A percentile compares a stretch with the other conserved stretches of the same genome.
phyloP scores from a whole-genome alignment of 192 early-diverging fungal species.

The Gryganskiella cystojenkinii region DNA sequence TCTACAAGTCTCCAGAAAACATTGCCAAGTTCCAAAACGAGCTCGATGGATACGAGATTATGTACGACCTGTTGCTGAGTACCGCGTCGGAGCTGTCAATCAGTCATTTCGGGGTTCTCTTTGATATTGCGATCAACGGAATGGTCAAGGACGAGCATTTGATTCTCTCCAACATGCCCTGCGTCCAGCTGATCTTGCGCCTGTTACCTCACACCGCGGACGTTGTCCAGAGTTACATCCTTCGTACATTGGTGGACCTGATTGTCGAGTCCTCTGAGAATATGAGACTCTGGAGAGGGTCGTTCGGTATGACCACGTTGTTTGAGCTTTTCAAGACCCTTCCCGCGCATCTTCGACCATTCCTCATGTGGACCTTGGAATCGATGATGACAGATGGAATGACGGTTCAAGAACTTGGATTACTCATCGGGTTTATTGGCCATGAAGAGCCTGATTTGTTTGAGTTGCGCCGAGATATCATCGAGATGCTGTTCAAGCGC shows the following conservation, averaged over 20 bases:
- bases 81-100: conserved; percentile 31
- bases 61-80: conserved; percentile 34
- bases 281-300: conserved; percentile 41
- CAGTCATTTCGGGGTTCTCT: conserved; percentile 52
- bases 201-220: conserved; percentile 34
- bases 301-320: conserved; percentile 42
- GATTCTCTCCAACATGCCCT: conserved; percentile 44
- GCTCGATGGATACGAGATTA: conserved; percentile 46
- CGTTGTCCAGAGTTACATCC: conserved; percentile 47
- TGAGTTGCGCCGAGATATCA: conserved; percentile 49
- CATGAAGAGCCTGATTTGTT: conserved; percentile 37
- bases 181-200: conserved; percentile 45
- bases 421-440: conserved; percentile 47
- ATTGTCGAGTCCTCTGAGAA: conserved; percentile 53
- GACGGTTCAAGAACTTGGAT: conserved; percentile 48
- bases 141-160: conserved; percentile 55
- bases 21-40: conserved; percentile 52
- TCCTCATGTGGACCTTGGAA: conserved; percentile 55
- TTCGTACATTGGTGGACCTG: conserved; percentile 51
- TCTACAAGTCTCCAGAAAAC: conserved; percentile 55
- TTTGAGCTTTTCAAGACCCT: conserved; percentile 51
- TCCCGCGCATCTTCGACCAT: conserved; percentile 42
- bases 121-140: conserved; percentile 54
- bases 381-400: conserved; percentile 54
- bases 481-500: conserved; percentile 53